Conservation (phyloP, 176 grass and related monocot species). For the Rhynchospora breviuscula region DNA sequence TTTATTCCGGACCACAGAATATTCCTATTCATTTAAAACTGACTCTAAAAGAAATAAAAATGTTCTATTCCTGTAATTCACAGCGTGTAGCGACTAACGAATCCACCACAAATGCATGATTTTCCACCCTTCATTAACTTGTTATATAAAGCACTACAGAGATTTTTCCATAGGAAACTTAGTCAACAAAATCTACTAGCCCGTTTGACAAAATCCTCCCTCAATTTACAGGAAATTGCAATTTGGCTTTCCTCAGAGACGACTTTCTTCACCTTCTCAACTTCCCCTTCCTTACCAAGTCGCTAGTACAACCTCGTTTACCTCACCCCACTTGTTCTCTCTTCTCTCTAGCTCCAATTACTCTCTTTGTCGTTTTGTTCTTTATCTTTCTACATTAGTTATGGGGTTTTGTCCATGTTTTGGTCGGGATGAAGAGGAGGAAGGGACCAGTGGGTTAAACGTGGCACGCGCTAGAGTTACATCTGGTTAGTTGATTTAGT, state of each 20-base stretch:
- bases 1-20: neutral
- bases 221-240: neutral
- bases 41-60: neutral
- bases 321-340: neutral
- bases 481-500: slow-evolving; percentile 2
- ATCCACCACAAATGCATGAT: neutral
- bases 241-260: neutral
- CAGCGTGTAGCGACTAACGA: neutral
- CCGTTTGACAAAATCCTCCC: neutral
- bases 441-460: neutral
- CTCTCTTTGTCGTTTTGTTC: neutral
- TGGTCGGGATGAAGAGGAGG: neutral
- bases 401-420: slow-evolving; percentile 19
- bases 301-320: neutral
- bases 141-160: neutral
- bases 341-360: neutral
- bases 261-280: slow-evolving; percentile 9
- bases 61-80: neutral
- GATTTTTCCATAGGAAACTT: neutral
- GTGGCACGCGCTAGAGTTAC: neutral
- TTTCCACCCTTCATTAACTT: too few relatives aligned
- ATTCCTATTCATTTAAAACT: neutral
- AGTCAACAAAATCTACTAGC: neutral
- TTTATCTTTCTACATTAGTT: neutral
- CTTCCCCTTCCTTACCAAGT: neutral